Base-by-base conservation (phyloP, 2,329 filamentous ascomycete genomes). In the Xylariomycetidae sp. region DNA sequence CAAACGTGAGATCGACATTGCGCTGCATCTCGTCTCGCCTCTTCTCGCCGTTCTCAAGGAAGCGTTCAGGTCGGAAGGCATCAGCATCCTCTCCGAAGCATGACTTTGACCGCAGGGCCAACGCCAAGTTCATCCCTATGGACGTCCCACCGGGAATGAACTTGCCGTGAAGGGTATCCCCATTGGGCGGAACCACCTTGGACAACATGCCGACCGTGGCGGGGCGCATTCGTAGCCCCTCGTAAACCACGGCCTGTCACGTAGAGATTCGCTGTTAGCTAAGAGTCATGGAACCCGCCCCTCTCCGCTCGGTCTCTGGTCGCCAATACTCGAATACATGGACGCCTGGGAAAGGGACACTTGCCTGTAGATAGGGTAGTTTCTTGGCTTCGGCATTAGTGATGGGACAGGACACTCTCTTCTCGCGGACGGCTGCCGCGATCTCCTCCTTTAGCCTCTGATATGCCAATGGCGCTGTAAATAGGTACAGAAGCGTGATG, bases 401-500 rank as follows among this genome's bases (percentile, higher is more conserved):
- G 36, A 58, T 54, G 2, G 48, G 44, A 9, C 15, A 46, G 25
- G 33, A 66, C 54, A 9, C 52, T 44, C 9, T 53, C 51, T 37
- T 67, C 50, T 36, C 36, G 11, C 32, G 17, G 8, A 53, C 31
- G 0, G 62, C 64, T 5, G 41, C 42, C 23, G 63, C 56, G 22
- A 72, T 63, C 44, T 74, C 72, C 0, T 46, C 45, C 19, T 66
- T 63, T 1, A 77, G 48, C n/a, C 58, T 63, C 4, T 47, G 39
- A 34, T 69, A 64, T 1, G 69, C 59, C 1, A 54, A 51, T 0
- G 69, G 70, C 15, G 61, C 64, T 10, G 63, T 66, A 13, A 66
- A 59, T 31, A 75, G 48, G 46, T 70, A 62, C 13, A 74, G 59
- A 31, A 76, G 32, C 3, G 63, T 70, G 20, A 61, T 55, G 2